Evolutionary conservation across 306 rosid species (phyloP), one percentile per base, ranked within the genome.

Genomic region (Luffa aegyptiaca): DNA sequence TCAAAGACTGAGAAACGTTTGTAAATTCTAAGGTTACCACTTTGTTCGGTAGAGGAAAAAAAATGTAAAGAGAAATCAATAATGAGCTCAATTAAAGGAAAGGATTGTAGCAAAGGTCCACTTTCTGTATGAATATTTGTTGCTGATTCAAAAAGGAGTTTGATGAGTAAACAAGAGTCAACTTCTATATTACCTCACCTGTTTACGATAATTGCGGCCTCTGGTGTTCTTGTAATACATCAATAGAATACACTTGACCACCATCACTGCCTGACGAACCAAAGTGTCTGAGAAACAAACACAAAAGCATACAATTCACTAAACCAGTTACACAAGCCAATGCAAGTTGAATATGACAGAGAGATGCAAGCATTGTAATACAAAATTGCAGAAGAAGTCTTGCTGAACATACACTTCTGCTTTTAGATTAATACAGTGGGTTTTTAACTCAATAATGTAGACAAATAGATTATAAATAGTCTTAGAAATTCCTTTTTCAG

Each of bases 181-280:
- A 52, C 78, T 74, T 51, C 78, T 75, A 75, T 52, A 52, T 52
- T 68, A 74, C 51, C 73, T 85, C 83, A 95, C 99, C 97, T 95
- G 99, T 83, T 86, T 93, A 89, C 97, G 93, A 80, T 95, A 95
- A 86, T 90, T 91, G 64, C 92, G 90, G 56, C 97, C 99, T 81
- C 97, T 88, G 87, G 94, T 85, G 83, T 93, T 95, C 91, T 91
- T 95, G 89, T 86, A 91, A 88, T 91, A 90, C 87, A 95, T 89
- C 83, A 95, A 88, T 80, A 95, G 81, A 80, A 84, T 66, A 83
- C 94, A 95, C 91, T 95, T 95, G 78, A 89, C 63, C 73, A 88
- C 88, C 97, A 95, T 95, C 65, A 90, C 96, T 62, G 97, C 97
- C 85, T 93, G 97, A 71, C 97, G 92, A 37, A 85, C 99, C 96